Evolutionary conservation across 768 basidiomycete genomes (phyloP).

Genomic region (Tubosaeta sp.): DNA sequence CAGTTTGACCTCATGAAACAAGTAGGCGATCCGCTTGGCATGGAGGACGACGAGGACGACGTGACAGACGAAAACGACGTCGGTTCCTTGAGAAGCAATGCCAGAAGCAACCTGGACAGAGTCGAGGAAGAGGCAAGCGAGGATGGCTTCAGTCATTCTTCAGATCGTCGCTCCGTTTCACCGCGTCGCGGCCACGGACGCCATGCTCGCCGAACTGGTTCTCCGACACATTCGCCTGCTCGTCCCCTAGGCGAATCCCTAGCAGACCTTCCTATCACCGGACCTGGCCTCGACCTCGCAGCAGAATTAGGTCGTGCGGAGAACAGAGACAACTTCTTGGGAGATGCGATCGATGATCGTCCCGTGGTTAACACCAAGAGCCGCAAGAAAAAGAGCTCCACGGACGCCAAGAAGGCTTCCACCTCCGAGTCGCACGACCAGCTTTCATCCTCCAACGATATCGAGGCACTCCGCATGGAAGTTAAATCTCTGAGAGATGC

Average conservation of each 20-base stretch:
- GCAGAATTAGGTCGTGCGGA: conserved; percentile 90
- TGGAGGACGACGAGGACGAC: conserved; percentile 32
- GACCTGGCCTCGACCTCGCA: conserved; percentile 85
- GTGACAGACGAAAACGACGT: conserved; percentile 41
- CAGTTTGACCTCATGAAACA: conserved; percentile 75
- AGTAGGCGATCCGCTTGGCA: conserved; percentile 47
- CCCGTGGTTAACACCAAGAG: conserved; percentile 40
- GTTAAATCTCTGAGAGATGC: conserved; percentile 92
- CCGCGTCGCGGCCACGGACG: conserved; percentile 40
- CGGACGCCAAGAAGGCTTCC: conserved; percentile 31
- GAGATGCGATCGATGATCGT: conserved; percentile 49
- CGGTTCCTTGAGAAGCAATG: conserved; percentile 53
- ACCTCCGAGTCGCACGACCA: conserved; percentile 40
- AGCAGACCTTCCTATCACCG: conserved; percentile 81
- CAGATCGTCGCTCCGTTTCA: conserved; percentile 36
- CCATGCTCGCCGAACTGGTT: conserved; percentile 52
- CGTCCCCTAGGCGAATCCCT: conserved; percentile 67
- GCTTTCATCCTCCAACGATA: conserved; percentile 46
- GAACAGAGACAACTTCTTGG: conserved; percentile 75
- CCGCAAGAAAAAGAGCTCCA: conserved; percentile 40
- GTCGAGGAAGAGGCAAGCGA: conserved; percentile 50
- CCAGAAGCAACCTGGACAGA: conserved; percentile 56
- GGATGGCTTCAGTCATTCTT: conserved; percentile 39
- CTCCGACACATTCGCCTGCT: conserved; percentile 44
- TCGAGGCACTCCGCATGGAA: conserved; percentile 76